Conservation (phyloP, 805 yeast species). For the Hanseniaspora osmophila region DNA sequence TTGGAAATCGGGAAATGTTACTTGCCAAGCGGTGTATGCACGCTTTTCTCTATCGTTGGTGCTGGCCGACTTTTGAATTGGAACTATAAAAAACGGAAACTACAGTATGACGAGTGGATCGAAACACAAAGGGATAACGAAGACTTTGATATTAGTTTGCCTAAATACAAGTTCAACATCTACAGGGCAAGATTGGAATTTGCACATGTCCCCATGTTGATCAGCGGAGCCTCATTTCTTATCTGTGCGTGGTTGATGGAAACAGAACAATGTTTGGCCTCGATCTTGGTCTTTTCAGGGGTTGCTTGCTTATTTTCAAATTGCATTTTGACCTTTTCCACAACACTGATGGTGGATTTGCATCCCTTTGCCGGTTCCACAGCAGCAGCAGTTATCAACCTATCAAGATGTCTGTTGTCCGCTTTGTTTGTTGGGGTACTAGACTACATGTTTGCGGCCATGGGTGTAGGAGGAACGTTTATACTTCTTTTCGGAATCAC, state of each 20-base stretch:
- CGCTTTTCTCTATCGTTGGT: slow-evolving; percentile 43
- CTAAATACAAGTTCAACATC: slow-evolving; percentile 34
- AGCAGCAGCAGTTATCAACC: slow-evolving; percentile 58
- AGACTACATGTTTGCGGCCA: slow-evolving; percentile 37
- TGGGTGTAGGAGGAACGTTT: slow-evolving; percentile 66
- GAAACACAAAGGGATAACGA: slow-evolving; percentile 12
- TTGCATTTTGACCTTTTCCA: slow-evolving; percentile 40
- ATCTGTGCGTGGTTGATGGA: slow-evolving; percentile 67
- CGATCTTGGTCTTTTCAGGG: slow-evolving; percentile 44
- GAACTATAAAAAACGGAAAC: slow-evolving; percentile 19
- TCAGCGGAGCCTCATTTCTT: slow-evolving; percentile 27
- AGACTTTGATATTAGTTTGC: slow-evolving; percentile 11
- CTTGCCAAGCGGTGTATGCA: slow-evolving; percentile 59
- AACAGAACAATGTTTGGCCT: slow-evolving; percentile 31
- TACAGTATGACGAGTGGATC: slow-evolving; percentile 13
- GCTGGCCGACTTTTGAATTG: slow-evolving; percentile 46
- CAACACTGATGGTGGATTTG: slow-evolving; percentile 64
- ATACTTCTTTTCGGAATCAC: slow-evolving; percentile 52
- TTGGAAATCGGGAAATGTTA: slow-evolving; percentile 56
- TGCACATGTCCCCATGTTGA: slow-evolving; percentile 28
- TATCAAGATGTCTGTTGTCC: slow-evolving; percentile 57
- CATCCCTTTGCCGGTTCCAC: slow-evolving; percentile 60
- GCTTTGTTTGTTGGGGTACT: slow-evolving; percentile 61
- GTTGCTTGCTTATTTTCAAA: slow-evolving; percentile 45
- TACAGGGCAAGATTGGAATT: slow-evolving; percentile 41